Conservation (phyloP, 2,329 filamentous ascomycete species). For the Ascochyta lentis region DNA sequence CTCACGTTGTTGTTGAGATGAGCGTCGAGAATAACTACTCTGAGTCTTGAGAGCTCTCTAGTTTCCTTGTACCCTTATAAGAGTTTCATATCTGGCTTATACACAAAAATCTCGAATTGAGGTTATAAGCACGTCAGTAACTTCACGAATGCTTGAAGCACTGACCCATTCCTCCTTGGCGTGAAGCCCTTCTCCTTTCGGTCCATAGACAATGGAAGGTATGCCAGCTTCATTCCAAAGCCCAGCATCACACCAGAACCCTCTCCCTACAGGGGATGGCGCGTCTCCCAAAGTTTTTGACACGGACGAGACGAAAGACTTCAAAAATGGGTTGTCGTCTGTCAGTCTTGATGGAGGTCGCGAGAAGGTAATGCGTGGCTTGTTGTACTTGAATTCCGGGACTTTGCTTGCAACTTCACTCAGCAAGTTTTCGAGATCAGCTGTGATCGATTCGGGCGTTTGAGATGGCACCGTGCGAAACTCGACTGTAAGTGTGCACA, state of each 20-base stretch:
- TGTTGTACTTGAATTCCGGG: neutral
- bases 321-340: neutral
- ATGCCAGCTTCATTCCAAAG: constrained; percentile 56
- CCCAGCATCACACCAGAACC: constrained; percentile 62
- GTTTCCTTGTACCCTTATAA: too few relatives aligned
- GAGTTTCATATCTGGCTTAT: neutral
- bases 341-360: neutral
- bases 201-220: constrained; percentile 57
- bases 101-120: neutral
- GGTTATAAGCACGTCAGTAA: neutral
- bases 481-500: constrained; percentile 59
- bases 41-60: too few relatives aligned
- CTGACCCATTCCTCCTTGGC: constrained; percentile 60
- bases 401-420: neutral
- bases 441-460: constrained; percentile 28
- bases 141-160: constrained; percentile 22
- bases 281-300: neutral
- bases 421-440: neutral
- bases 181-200: constrained; percentile 58
- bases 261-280: constrained; percentile 22
- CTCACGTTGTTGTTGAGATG: too few relatives aligned
- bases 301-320: neutral
- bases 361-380: constrained; percentile 45
- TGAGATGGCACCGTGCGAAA: constrained; percentile 58
- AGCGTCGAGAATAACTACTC: too few relatives aligned